phyloP scores from a whole-genome alignment of 106 monocot species.

The Cymbidium sinense region DNA sequence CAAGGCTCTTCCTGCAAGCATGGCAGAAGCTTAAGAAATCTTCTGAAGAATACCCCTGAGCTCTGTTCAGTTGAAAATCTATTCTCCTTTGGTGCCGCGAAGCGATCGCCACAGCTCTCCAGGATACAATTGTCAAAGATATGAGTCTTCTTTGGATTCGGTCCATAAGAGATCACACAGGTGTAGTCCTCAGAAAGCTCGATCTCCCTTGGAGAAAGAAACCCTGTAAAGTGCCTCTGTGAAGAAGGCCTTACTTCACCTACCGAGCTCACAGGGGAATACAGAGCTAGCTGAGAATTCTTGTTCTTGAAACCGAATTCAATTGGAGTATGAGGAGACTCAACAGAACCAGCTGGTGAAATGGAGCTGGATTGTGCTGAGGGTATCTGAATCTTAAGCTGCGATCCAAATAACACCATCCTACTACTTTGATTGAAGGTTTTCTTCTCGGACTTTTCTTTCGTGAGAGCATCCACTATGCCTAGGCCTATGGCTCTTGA shows the following conservation, averaged over 20 bases:
- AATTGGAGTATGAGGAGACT: constrained; percentile 35
- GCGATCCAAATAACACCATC: constrained; percentile 46
- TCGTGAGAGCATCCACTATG: constrained; percentile 40
- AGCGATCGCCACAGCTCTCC: constrained; percentile 36
- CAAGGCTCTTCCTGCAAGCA: constrained; percentile 70
- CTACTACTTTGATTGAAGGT: constrained; percentile 6
- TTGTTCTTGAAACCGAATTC: constrained; percentile 74
- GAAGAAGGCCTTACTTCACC: constrained; percentile 9
- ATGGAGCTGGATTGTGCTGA: background rate
- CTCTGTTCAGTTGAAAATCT: background rate
- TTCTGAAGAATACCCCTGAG: constrained; percentile 7
- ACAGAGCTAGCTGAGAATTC: constrained; percentile 26
- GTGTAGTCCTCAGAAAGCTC: constrained; percentile 78
- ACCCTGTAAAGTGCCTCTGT: constrained; percentile 6
- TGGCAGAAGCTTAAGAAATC: constrained; percentile 49
- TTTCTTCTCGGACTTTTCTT: constrained; percentile 11
- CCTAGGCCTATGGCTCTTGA: constrained; percentile 31
- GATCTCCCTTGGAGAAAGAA: constrained; percentile 30
- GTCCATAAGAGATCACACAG: constrained; percentile 60
- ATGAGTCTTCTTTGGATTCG: constrained; percentile 63
- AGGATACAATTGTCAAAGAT: constrained; percentile 68
- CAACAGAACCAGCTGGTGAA: background rate
- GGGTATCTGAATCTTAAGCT: constrained; percentile 52
- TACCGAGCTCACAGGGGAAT: constrained; percentile 19
- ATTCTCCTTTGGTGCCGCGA: constrained; percentile 8